These are phyloP conservation scores for Debaryomyces coudertii DNA, from an alignment of 1,139 yeast species.

Conservation along the genomic window DNA sequence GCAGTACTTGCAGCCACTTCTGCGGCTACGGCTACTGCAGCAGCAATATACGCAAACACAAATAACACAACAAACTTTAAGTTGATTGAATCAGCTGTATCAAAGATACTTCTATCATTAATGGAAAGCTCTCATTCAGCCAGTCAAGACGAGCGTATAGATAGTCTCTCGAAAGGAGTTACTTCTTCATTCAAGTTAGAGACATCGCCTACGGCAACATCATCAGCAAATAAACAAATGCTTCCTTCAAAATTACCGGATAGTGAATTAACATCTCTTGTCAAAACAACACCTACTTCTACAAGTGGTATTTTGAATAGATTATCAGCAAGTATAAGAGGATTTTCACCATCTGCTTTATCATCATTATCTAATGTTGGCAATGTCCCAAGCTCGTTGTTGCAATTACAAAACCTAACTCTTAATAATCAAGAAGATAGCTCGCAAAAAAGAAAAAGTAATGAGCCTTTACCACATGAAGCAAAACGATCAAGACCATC, in stretches of 20 bases:
- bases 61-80: conserved; percentile 18
- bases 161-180: conserved; percentile 36
- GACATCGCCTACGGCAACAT: conserved; percentile 1
- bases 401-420: conserved; percentile 13
- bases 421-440: conserved; percentile 5
- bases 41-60: conserved; percentile 33
- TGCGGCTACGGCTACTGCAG: conserved; percentile 40
- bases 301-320: conserved; percentile 13
- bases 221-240: conserved; percentile 6
- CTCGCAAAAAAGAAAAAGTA: conserved; percentile 17
- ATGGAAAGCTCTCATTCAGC: conserved; percentile 29
- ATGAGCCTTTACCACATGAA: conserved; percentile 7
- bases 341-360: conserved; percentile 8
- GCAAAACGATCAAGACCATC: conserved; percentile 11
- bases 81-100: conserved; percentile 26
- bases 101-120: conserved; percentile 32
- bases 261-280: conserved; percentile 16
- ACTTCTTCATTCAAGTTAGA: conserved; percentile 12
- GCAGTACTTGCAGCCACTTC: conserved; percentile 46
- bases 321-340: conserved; percentile 15
- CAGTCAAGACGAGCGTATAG: conserved; percentile 33
- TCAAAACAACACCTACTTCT: conserved; percentile 9
- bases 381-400: conserved; percentile 12
- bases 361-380: conserved; percentile 5
- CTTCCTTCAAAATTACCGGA: conserved; percentile 25